These are phyloP conservation scores for Musa beccarii DNA, from an alignment of 176 grass and related monocot genomes.

Conservation along the genomic window DNA sequence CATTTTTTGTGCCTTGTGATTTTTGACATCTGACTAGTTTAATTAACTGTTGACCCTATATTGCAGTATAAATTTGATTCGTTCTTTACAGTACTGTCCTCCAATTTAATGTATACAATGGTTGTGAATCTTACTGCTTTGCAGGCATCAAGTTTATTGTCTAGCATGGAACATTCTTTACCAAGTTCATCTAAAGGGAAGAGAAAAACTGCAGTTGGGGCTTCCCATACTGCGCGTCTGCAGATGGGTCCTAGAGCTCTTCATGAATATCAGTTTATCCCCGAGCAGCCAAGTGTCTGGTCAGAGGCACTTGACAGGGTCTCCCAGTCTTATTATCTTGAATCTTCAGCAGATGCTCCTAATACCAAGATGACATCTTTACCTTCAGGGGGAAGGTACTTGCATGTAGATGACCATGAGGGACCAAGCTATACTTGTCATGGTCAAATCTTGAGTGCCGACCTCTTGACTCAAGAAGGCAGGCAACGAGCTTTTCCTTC, in stretches of 20 bases:
- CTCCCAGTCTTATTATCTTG: constrained; percentile 40
- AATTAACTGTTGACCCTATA: too few species aligned
- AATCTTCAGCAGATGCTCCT: constrained; percentile 40
- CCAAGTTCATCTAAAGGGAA: constrained; percentile 44
- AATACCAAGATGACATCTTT: constrained; percentile 36
- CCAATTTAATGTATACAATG: too few species aligned
- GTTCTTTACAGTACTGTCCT: too few species aligned
- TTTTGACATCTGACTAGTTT: neutral
- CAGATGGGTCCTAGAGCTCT: constrained; percentile 49
- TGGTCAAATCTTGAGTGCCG: constrained; percentile 47
- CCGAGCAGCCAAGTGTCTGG: constrained; percentile 47
- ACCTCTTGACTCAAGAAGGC: constrained; percentile 44
- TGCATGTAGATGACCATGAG: constrained; percentile 45
- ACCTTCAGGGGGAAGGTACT: constrained; percentile 32
- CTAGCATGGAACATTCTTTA: constrained; percentile 40
- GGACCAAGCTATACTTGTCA: constrained; percentile 51
- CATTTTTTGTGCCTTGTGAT: neutral
- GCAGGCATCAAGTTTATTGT: constrained; percentile 63
- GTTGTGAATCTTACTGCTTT: neutral
- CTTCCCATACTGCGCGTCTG: constrained; percentile 34
- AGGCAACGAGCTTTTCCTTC: constrained; percentile 34
- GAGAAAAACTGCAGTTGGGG: constrained; percentile 39
- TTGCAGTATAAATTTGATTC: too few species aligned
- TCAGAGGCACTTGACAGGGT: constrained; percentile 51
- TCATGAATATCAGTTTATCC: constrained; percentile 81